Evolutionary conservation across 345 rosid species (phyloP).

Genomic region (Salix udensis): DNA sequence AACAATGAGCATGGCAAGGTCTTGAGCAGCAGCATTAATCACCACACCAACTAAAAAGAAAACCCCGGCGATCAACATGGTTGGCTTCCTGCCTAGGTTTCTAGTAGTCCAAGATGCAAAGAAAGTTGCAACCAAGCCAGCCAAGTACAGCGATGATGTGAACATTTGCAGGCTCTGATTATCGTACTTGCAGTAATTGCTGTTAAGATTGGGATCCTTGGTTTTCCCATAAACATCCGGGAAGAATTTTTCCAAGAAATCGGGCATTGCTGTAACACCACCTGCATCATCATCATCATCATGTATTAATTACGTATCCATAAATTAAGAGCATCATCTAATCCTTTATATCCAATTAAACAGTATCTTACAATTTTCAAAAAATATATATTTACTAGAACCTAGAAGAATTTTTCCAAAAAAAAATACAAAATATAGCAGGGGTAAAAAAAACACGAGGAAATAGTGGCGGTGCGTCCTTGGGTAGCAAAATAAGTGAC

Average conservation of each 20-base stretch:
- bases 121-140: conserved; percentile 83
- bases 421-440: background rate
- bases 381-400: background rate
- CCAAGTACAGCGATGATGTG: conserved; percentile 90
- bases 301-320: background rate
- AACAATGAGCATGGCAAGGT: conserved; percentile 84
- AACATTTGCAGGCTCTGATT: conserved; percentile 83
- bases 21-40: conserved; percentile 69
- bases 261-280: conserved; percentile 88
- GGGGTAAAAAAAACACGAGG: background rate
- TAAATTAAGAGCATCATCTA: background rate
- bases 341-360: background rate
- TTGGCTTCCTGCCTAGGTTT: conserved; percentile 62
- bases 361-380: background rate
- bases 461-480: background rate
- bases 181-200: conserved; percentile 90
- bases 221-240: conserved; percentile 59
- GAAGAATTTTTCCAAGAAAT: conserved; percentile 71
- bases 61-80: conserved; percentile 87
- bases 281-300: conserved; percentile 36
- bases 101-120: conserved; percentile 93
- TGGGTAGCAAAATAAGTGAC: background rate
- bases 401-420: background rate
- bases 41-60: conserved; percentile 73
- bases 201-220: conserved; percentile 17